These are phyloP conservation scores for Monosporozyma solicola DNA, from an alignment of 805 yeast genomes.

Conservation along the genomic window DNA sequence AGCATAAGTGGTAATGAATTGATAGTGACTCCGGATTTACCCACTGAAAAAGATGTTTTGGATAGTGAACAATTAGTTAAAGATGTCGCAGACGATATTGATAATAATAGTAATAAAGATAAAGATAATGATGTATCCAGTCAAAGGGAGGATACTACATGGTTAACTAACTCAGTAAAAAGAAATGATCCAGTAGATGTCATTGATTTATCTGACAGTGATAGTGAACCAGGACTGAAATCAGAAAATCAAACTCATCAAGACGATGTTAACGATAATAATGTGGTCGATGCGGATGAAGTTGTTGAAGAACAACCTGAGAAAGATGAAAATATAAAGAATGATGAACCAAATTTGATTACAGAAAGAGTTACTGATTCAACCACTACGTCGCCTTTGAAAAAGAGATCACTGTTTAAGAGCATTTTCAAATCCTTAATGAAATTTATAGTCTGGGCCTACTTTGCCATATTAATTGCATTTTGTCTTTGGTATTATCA, in stretches of 20 bases:
- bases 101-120: neutral
- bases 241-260: neutral
- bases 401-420: neutral
- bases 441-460: conserved; percentile 8
- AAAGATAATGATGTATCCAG: neutral
- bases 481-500: conserved; percentile 55
- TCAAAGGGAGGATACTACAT: neutral
- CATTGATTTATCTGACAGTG: neutral
- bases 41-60: conserved; percentile 13
- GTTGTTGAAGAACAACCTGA: neutral
- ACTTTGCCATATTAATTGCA: neutral
- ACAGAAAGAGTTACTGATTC: neutral
- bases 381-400: neutral
- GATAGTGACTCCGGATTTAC: conserved; percentile 13
- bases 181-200: neutral
- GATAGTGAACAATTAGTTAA: conserved; percentile 2
- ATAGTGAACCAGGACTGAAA: neutral
- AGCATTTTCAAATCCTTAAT: neutral
- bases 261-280: neutral
- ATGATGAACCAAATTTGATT: neutral
- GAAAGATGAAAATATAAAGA: neutral
- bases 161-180: neutral
- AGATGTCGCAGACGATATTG: neutral
- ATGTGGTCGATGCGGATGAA: neutral
- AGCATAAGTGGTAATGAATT: neutral